phyloP scores from a whole-genome alignment of 2,329 filamentous ascomycete genomes.

The Fusarium sp. region DNA sequence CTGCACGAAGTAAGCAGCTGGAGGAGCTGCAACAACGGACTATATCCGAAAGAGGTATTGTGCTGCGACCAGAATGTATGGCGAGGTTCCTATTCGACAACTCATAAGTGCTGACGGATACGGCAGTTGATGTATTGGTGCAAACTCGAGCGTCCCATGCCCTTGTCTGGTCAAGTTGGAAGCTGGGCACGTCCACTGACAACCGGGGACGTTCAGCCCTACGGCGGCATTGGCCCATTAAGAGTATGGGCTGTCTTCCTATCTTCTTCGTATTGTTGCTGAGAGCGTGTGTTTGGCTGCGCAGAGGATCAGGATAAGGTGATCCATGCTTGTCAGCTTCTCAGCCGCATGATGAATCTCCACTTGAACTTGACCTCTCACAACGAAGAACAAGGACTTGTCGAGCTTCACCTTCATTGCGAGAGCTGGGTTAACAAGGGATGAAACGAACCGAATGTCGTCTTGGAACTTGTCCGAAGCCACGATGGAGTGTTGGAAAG shows the following conservation, averaged over 20 bases:
- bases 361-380: neutral
- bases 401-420: neutral
- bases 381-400: neutral
- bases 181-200: neutral
- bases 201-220: slow-evolving; percentile 1
- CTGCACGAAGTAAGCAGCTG: slow-evolving; percentile 2
- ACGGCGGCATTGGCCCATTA: neutral
- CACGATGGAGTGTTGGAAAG: neutral
- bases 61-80: neutral
- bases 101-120: neutral
- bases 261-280: neutral
- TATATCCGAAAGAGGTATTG: neutral
- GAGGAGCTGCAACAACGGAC: neutral
- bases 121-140: neutral
- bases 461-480: neutral
- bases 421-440: neutral
- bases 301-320: neutral
- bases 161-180: neutral
- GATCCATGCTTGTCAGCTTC: neutral
- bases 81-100: neutral
- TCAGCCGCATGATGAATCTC: neutral
- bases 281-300: neutral
- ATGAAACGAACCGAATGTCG: neutral
- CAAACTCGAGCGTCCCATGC: neutral
- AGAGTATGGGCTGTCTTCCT: neutral